Conservation (phyloP, 331 rosid genomes). For the Dryas integrifolia region DNA sequence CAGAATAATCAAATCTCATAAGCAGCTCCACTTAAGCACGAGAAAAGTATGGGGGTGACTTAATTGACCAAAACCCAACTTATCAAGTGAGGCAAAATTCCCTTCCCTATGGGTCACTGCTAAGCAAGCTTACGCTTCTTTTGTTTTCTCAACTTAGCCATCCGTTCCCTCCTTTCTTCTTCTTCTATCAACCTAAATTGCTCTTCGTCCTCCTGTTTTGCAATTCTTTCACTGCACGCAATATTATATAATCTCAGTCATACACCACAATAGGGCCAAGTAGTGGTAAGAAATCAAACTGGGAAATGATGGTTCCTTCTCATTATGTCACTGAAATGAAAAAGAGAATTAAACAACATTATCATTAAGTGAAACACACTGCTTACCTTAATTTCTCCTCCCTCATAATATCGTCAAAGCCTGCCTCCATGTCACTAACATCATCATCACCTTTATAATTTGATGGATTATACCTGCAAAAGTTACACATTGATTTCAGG, state of each 20-base stretch:
- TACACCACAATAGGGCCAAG: not conserved
- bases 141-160: slow-evolving; percentile 36
- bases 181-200: slow-evolving; percentile 56
- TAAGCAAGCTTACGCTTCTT: slow-evolving; percentile 51
- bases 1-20: not conserved
- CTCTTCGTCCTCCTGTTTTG: slow-evolving; percentile 72
- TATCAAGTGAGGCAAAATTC: not conserved
- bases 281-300: not conserved
- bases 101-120: slow-evolving; percentile 10
- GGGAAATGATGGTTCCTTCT: not conserved
- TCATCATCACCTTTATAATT: slow-evolving; percentile 48
- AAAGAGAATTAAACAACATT: not conserved
- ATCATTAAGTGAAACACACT: not conserved
- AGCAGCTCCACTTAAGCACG: not conserved
- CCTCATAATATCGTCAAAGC: slow-evolving; percentile 62
- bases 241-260: not conserved
- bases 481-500: slow-evolving; percentile 11
- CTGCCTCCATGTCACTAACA: slow-evolving; percentile 78
- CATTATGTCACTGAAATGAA: not conserved
- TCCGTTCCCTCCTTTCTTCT: slow-evolving; percentile 60
- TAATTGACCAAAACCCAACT: not conserved
- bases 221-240: slow-evolving; percentile 54
- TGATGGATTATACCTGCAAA: slow-evolving; percentile 62
- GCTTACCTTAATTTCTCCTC: slow-evolving; percentile 76
- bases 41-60: not conserved